phyloP scores from a whole-genome alignment of 805 yeast species.

The Wickerhamomyces hampshirensis region DNA sequence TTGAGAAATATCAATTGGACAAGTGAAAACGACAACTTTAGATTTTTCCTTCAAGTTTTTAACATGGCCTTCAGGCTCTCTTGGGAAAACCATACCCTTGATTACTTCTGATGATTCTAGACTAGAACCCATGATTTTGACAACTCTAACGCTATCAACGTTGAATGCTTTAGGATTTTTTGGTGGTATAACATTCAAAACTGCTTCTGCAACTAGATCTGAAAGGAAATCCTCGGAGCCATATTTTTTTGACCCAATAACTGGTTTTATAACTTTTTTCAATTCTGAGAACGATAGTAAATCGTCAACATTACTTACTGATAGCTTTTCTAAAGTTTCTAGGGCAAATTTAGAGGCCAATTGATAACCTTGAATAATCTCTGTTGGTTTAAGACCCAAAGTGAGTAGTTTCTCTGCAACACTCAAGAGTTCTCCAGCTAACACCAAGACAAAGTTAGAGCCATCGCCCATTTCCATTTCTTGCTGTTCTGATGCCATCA shows the following conservation, averaged over 20 bases:
- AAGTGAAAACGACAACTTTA: constrained; percentile 88
- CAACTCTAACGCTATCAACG: constrained; percentile 92
- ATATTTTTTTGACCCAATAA: constrained; percentile 88
- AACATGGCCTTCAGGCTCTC: constrained; percentile 92
- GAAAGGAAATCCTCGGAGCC: constrained; percentile 81
- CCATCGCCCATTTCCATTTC: constrained; percentile 97
- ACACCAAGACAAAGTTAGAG: constrained; percentile 83
- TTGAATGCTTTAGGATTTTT: constrained; percentile 63
- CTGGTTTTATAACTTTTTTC: constrained; percentile 74
- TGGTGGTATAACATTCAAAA: constrained; percentile 70
- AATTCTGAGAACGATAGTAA: constrained; percentile 51
- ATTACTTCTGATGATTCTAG: constrained; percentile 70
- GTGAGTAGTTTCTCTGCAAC: constrained; percentile 81
- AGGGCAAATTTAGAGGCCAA: constrained; percentile 76
- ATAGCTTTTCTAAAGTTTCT: constrained; percentile 60
- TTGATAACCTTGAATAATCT: constrained; percentile 88
- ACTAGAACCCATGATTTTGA: constrained; percentile 92
- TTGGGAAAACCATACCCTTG: constrained; percentile 97
- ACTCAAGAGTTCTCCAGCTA: constrained; percentile 89
- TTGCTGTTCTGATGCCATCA: constrained; percentile 96
- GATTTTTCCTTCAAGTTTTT: constrained; percentile 58
- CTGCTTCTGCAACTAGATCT: constrained; percentile 78
- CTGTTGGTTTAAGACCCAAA: constrained; percentile 86
- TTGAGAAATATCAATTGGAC: constrained; percentile 90
- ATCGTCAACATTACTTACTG: constrained; percentile 57